Conservation (phyloP, 192 early-diverging fungal species). For the Phycomyces blakesleeanus region DNA sequence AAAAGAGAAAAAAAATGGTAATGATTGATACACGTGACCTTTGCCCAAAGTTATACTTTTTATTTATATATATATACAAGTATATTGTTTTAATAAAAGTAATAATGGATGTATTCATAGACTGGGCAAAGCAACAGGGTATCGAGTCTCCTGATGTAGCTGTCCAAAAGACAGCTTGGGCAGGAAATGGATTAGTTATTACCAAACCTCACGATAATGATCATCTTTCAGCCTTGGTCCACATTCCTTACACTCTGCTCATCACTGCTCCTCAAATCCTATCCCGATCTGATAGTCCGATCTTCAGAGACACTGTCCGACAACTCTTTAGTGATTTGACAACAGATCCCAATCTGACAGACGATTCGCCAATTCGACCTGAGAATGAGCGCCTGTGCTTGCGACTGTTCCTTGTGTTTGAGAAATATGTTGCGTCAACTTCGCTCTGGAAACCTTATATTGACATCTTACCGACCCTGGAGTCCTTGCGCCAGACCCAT, state of each 20-base stretch:
- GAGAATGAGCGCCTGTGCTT: constrained; percentile 34
- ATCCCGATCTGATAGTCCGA: not conserved
- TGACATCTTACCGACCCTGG: constrained; percentile 50
- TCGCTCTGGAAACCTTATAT: constrained; percentile 51
- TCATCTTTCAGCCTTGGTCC: not conserved
- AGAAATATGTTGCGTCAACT: constrained; percentile 10
- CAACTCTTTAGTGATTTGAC: not conserved
- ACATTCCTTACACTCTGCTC: constrained; percentile 1
- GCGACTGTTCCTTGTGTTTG: constrained; percentile 42
- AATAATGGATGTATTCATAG: constrained; percentile 4
- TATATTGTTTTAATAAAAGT: too few species aligned
- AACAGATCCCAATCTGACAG: not conserved
- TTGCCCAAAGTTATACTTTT: not conserved
- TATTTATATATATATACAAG: too few species aligned
- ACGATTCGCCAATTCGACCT: not conserved
- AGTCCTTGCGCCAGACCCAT: constrained; percentile 30
- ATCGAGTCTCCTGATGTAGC: not conserved
- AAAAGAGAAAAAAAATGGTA: constrained; percentile 10
- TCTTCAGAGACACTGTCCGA: not conserved
- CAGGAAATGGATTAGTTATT: constrained; percentile 25
- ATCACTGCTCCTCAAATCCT: not conserved
- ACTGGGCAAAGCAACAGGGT: constrained; percentile 8
- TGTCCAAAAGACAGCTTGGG: constrained; percentile 9
- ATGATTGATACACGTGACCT: not conserved
- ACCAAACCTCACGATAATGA: not conserved